These are phyloP conservation scores for Hyparrhenia diplandra DNA, from an alignment of 176 grass and related monocot species.

Conservation along the genomic window DNA sequence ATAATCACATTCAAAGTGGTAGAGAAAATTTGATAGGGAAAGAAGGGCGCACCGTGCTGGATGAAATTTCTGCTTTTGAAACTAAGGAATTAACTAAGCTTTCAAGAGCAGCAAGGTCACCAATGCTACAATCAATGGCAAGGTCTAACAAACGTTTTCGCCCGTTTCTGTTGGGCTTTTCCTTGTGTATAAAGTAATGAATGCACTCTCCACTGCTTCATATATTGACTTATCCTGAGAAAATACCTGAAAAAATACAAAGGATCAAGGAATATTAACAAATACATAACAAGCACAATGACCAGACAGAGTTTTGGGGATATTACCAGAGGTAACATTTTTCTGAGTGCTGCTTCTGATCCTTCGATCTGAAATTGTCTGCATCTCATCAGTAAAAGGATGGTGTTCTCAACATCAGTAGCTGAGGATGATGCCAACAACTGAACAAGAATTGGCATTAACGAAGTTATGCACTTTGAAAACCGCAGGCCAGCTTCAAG, in stretches of 20 bases:
- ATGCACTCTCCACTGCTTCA: conserved; percentile 95
- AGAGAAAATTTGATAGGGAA: conserved; percentile 17
- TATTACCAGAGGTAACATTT: conserved; percentile 93
- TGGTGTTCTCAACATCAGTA: conserved; percentile 93
- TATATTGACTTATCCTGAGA: conserved; percentile 97
- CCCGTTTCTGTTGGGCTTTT: conserved; percentile 81
- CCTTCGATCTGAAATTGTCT: conserved; percentile 96
- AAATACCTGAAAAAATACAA: conserved; percentile 69
- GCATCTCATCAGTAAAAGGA: conserved; percentile 94
- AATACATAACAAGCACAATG: neutral
- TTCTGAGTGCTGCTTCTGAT: conserved; percentile 80
- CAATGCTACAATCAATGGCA: conserved; percentile 68
- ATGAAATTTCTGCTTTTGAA: conserved; percentile 78
- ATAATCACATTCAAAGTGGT: conserved; percentile 7
- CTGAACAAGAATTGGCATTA: conserved; percentile 89
- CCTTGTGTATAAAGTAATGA: conserved; percentile 76
- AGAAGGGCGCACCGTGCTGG: conserved; percentile 53
- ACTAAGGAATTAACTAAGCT: conserved; percentile 80
- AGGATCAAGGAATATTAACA: conserved; percentile 2
- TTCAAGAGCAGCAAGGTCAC: conserved; percentile 84
- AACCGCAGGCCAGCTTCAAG: conserved; percentile 90
- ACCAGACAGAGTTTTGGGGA: conserved; percentile 1
- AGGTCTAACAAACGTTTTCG: conserved; percentile 75
- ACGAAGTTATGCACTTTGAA: conserved; percentile 64
- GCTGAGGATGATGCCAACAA: conserved; percentile 83